Evolutionary conservation across 2,329 filamentous ascomycete genomes (phyloP), one percentile per base, ranked within the genome.

Genomic region (Cordyceps pruinosa): DNA sequence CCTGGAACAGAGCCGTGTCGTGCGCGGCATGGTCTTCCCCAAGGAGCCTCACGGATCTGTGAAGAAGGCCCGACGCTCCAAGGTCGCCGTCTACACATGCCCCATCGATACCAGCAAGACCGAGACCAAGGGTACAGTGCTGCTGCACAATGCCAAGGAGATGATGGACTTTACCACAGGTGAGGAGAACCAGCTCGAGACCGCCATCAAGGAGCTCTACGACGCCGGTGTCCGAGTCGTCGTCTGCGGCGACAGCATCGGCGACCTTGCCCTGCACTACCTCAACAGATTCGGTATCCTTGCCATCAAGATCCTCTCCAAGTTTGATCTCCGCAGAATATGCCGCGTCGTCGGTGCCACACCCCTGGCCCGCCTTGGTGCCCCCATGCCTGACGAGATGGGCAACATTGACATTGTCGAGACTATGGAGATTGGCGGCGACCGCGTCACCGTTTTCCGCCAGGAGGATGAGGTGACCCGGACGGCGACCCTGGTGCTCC

Each of bases 301-400:
- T 48, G 86, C 94, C 68, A 93, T 99, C 79, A 96, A 96, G 75
- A 87, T 99, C 64, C 85, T 97, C 67, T 96, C 91, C 77, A 99
- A 99, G 76, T 99, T 97, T 69, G 94, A 99, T 76, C 85, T 99
- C 60, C 87, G 94, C 65, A 85, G 94, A 68, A 80, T 97, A 67
- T 99, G 95, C 81, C 88, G 94, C 61, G 94, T 99, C 25, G 93
- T 97, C 53, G 93, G 93, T 61, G 94, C 94, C 57, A 97, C 94
- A 15, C 94, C 94, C n/a, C 82, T 99, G 61, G 95, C 95, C 54
- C 88, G 94, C 66, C 81, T 99, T 48, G 94, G 94, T 62, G 94
- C 95, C 17, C 94, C 94, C 45, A 99, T 99, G 94, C 94, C 95
- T n/a, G 94, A 99, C 66, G 94, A 99, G 80, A 97, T 96, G 92